phyloP scores from a whole-genome alignment of 331 rosid species.

The Malus hybrid region DNA sequence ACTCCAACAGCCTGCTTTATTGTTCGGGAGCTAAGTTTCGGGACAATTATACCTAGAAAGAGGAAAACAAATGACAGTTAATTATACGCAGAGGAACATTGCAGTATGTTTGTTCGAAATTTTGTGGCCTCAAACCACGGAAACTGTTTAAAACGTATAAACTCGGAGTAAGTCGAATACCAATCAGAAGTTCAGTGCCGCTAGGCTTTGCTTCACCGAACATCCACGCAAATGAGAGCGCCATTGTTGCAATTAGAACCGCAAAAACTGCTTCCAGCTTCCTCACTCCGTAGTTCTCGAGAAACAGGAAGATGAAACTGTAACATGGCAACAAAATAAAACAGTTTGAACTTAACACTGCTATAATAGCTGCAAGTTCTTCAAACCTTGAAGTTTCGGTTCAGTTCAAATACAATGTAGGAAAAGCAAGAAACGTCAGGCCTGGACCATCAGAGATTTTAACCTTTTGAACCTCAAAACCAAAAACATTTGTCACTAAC shows the following conservation, averaged over 20 bases:
- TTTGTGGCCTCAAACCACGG: background rate
- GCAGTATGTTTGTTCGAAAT: background rate
- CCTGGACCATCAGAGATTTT: background rate
- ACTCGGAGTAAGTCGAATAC: slow-evolving; percentile 17
- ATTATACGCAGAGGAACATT: slow-evolving; percentile 9
- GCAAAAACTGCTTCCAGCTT: slow-evolving; percentile 93
- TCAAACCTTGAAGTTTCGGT: background rate
- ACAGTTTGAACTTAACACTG: background rate
- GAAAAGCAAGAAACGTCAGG: background rate
- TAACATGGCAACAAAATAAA: slow-evolving; percentile 14
- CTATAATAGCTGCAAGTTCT: background rate
- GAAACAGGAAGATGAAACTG: slow-evolving; percentile 87
- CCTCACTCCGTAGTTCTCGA: slow-evolving; percentile 98
- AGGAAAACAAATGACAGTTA: background rate
- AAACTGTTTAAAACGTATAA: background rate
- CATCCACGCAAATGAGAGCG: slow-evolving; percentile 94
- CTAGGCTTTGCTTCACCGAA: slow-evolving; percentile 81
- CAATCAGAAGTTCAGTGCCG: slow-evolving; percentile 79
- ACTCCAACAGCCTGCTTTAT: slow-evolving; percentile 91
- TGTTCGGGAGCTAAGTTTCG: slow-evolving; percentile 85
- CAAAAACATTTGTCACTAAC: no score
- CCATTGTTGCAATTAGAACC: slow-evolving; percentile 81
- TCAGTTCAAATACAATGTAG: background rate
- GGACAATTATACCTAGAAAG: slow-evolving; percentile 71
- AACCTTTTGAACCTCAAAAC: background rate